phyloP scores from a whole-genome alignment of 768 basidiomycete genomes.

The Termitomyces sp. region DNA sequence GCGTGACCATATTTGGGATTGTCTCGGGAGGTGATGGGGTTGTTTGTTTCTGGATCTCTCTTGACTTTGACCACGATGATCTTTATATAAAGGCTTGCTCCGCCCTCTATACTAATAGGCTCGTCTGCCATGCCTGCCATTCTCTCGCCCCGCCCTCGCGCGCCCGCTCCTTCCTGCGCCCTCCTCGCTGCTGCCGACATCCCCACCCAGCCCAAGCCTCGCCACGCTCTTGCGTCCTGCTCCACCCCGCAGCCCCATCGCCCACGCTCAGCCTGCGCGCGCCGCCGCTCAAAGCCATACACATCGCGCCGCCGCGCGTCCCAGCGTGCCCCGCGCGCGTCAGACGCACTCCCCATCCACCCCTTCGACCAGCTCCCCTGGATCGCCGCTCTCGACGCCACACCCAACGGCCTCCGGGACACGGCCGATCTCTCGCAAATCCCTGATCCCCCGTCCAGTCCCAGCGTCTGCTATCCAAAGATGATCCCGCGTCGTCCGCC shows the following conservation, averaged over 20 bases:
- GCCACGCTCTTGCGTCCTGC: background rate
- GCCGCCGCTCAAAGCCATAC: slow-evolving; percentile 34
- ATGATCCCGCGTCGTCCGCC: slow-evolving; percentile 56
- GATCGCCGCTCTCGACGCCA: slow-evolving; percentile 57
- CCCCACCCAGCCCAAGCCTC: background rate
- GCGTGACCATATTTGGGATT: background rate
- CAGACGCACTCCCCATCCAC: slow-evolving; percentile 25
- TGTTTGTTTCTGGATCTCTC: background rate
- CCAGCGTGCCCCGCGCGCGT: slow-evolving; percentile 13
- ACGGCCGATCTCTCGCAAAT: slow-evolving; percentile 69
- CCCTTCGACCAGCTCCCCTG: slow-evolving; percentile 66
- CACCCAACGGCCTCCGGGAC: slow-evolving; percentile 46
- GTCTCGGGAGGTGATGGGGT: background rate
- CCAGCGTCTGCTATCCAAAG: slow-evolving; percentile 32
- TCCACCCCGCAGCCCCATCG: slow-evolving; percentile 27
- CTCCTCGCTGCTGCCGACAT: slow-evolving; percentile 3
- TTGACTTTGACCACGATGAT: background rate
- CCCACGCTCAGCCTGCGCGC: background rate
- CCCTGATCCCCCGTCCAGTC: slow-evolving; percentile 22
- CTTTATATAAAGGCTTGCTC: background rate
- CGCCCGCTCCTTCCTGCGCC: background rate
- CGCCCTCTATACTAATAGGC: too few species aligned
- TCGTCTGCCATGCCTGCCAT: slow-evolving; percentile 10
- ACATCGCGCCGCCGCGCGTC: background rate
- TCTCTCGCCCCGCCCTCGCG: slow-evolving; percentile 28